Evolutionary conservation across 1,284 basidiomycete genomes (phyloP).

Genomic region (Vanrija sp.): DNA sequence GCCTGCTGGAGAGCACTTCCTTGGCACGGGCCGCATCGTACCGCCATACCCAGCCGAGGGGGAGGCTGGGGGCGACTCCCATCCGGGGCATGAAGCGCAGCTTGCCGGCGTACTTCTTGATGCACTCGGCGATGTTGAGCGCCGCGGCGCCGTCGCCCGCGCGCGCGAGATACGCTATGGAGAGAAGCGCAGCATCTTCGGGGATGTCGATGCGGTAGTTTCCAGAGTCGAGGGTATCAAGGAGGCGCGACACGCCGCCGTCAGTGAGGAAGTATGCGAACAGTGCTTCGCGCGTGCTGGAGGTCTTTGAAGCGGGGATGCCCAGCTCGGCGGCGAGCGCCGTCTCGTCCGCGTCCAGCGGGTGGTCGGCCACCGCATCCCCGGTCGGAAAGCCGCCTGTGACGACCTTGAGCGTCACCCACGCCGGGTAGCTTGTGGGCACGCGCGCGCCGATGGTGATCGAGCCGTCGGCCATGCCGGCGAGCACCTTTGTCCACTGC

Average conservation of each 20-base stretch:
- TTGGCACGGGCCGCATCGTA: not conserved
- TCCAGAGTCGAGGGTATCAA: constrained; percentile 1
- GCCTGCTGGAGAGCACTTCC: not conserved
- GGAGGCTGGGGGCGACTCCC: not conserved
- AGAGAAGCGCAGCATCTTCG: constrained; percentile 4
- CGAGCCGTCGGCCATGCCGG: not conserved
- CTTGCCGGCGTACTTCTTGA: not conserved
- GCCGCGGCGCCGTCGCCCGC: not conserved
- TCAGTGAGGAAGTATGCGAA: constrained; percentile 9
- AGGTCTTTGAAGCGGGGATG: no score
- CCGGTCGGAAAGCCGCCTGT: constrained; percentile 4
- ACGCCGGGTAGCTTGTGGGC: constrained; percentile 1
- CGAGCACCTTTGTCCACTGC: not conserved
- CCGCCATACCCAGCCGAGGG: not conserved
- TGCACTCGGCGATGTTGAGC: not conserved
- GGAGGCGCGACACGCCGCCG: not conserved
- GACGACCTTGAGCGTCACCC: constrained; percentile 6
- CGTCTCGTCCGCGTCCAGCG: not conserved
- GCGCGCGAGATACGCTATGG: constrained; percentile 4
- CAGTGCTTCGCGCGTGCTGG: not conserved
- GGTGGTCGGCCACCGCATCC: not conserved
- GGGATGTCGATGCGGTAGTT: not conserved
- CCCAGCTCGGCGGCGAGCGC: constrained; percentile 1
- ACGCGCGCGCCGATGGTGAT: constrained; percentile 3
- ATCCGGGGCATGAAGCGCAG: constrained; percentile 6